Evolutionary conservation across 2,329 filamentous ascomycete genomes (phyloP).

Genomic region (Fusarium sterilihyphosum): DNA sequence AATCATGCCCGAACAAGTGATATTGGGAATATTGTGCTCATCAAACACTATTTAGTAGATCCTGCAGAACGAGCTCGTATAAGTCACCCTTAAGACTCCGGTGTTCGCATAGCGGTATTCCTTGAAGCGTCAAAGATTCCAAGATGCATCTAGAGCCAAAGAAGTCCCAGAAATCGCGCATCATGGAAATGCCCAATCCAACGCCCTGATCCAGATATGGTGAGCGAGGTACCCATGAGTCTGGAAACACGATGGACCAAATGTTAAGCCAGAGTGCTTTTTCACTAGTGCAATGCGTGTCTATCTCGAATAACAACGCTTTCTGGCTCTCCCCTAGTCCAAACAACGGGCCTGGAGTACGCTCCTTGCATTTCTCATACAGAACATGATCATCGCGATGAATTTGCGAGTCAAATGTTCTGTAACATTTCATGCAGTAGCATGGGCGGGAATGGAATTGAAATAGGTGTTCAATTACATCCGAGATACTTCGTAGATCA

Average conservation of each 20-base stretch:
- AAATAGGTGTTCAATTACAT: background rate
- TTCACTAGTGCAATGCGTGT: background rate
- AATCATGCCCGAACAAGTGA: too few relatives aligned
- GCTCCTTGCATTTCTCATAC: background rate
- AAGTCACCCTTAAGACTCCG: too few relatives aligned
- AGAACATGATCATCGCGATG: constrained; percentile 1
- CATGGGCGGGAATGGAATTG: background rate
- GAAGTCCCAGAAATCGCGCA: background rate
- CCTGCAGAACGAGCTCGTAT: too few relatives aligned
- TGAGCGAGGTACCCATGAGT: background rate
- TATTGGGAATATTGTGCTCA: too few relatives aligned
- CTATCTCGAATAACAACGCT: background rate
- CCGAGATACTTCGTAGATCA: background rate
- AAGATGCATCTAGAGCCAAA: background rate
- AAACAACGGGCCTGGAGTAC: background rate
- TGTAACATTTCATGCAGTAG: background rate
- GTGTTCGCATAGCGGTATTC: too few relatives aligned
- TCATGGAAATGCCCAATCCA: background rate
- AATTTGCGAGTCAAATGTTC: background rate
- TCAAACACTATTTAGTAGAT: too few relatives aligned
- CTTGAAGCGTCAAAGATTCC: background rate
- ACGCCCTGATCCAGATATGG: background rate
- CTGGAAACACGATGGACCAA: background rate
- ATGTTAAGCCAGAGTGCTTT: background rate
- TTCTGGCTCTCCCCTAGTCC: background rate